phyloP scores from a whole-genome alignment of 1,139 yeast genomes.

The Magnusiomyces tetraspermus region DNA sequence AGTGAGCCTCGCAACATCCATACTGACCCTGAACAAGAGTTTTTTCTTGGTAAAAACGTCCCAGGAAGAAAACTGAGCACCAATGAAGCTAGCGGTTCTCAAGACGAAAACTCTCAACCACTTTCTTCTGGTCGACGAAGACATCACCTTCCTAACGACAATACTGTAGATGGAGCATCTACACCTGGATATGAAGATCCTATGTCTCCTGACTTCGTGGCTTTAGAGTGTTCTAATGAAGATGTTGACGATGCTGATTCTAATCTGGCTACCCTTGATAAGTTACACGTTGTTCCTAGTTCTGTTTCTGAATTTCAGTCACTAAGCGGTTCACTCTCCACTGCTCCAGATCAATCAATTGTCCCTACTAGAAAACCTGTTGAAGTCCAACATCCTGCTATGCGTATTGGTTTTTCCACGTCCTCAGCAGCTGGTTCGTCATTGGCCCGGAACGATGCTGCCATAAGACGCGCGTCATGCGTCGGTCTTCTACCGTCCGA shows the following conservation, averaged over 20 bases:
- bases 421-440: background rate
- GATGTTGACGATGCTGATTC: background rate
- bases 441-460: background rate
- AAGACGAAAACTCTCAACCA: background rate
- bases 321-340: background rate
- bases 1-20: slow-evolving; percentile 1
- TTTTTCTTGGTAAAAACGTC: slow-evolving; percentile 9
- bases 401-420: slow-evolving; percentile 9
- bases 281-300: no score
- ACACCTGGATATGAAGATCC: no score
- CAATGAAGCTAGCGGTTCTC: background rate
- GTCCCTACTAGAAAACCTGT: slow-evolving; percentile 17
- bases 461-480: background rate
- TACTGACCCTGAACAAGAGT: slow-evolving; percentile 13
- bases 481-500: background rate
- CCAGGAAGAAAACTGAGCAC: background rate
- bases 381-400: slow-evolving; percentile 14
- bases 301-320: no score
- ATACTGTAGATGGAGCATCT: no score
- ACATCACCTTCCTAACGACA: no score
- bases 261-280: no score
- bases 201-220: background rate
- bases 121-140: no score
- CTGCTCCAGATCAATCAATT: slow-evolving; percentile 18
- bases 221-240: background rate